A percentile compares a stretch with the other conserved stretches of the same genome.
phyloP scores from a whole-genome alignment of 2,329 filamentous ascomycete genomes.

The Cladosporium velox region DNA sequence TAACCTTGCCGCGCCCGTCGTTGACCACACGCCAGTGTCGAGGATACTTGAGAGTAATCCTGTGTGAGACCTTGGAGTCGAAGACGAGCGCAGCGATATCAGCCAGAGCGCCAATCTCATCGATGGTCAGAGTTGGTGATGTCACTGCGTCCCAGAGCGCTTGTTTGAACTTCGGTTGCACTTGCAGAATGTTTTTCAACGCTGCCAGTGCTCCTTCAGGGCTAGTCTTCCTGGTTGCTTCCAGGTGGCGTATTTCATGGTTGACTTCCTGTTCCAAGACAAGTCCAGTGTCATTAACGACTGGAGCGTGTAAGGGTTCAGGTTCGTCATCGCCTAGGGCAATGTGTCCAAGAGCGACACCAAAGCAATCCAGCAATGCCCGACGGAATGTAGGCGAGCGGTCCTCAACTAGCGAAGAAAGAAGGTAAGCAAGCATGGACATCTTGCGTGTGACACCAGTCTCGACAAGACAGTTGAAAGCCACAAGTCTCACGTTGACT shows the following conservation, averaged over 20 bases:
- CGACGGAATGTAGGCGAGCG: conserved; percentile 60
- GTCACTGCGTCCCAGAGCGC: conserved; percentile 59
- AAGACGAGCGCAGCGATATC: conserved; percentile 61
- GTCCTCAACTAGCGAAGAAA: conserved; percentile 59
- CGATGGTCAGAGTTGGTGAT: conserved; percentile 52
- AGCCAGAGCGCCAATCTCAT: conserved; percentile 58
- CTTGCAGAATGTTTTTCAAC: conserved; percentile 55
- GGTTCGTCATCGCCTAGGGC: conserved; percentile 56
- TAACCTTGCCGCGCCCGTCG: conserved; percentile 52
- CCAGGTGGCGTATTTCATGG: conserved; percentile 55
- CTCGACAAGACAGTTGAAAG: conserved; percentile 60
- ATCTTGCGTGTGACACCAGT: conserved; percentile 56
- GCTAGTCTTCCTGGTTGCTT: conserved; percentile 55
- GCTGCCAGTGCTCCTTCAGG: conserved; percentile 61
- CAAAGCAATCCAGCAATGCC: conserved; percentile 55
- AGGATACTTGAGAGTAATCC: conserved; percentile 56
- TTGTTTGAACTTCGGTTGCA: conserved; percentile 52
- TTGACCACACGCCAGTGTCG: conserved; percentile 59
- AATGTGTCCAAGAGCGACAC: conserved; percentile 58
- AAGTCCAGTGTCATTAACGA: conserved; percentile 46
- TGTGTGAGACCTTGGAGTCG: conserved; percentile 51
- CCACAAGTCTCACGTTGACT: conserved; percentile 60
- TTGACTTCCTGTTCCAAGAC: conserved; percentile 59
- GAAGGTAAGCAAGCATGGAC: conserved; percentile 57
- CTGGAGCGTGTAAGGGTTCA: conserved; percentile 35